phyloP scores from a whole-genome alignment of 2,329 filamentous ascomycete species.

The Cercospora sp. region DNA sequence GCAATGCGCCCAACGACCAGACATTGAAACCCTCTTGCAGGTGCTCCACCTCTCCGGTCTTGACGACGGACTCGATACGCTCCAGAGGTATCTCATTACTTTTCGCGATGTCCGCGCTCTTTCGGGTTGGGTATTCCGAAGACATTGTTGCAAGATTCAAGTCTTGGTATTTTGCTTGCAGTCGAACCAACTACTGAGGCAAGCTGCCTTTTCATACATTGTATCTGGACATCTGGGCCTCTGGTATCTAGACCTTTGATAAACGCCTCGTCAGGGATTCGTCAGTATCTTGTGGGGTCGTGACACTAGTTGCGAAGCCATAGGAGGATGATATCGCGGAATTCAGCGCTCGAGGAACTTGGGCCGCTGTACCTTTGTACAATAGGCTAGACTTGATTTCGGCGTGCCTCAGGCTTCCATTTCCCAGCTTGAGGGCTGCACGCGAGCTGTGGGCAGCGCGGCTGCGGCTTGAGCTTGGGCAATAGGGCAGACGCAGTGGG shows the following conservation, averaged over 20 bases:
- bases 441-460: neutral
- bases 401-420: neutral
- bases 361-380: neutral
- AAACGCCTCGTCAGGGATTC: neutral
- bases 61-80: conserved; percentile 18
- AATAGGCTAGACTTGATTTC: neutral
- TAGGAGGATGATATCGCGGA: conserved; percentile 3
- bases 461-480: neutral
- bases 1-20: conserved; percentile 48
- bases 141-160: neutral
- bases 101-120: conserved; percentile 12
- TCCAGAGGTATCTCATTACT: conserved; percentile 14
- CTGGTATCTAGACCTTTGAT: neutral
- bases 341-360: neutral
- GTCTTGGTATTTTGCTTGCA: neutral
- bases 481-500: neutral
- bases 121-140: neutral
- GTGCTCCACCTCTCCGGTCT: conserved; percentile 20
- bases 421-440: neutral
- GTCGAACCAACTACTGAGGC: neutral
- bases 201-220: neutral
- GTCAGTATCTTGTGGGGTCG: neutral
- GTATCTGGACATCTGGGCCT: neutral
- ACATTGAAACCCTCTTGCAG: conserved; percentile 32
- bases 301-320: neutral